Evolutionary conservation across 2,329 filamentous ascomycete species (phyloP).

Genomic region (Fusarium sp.): DNA sequence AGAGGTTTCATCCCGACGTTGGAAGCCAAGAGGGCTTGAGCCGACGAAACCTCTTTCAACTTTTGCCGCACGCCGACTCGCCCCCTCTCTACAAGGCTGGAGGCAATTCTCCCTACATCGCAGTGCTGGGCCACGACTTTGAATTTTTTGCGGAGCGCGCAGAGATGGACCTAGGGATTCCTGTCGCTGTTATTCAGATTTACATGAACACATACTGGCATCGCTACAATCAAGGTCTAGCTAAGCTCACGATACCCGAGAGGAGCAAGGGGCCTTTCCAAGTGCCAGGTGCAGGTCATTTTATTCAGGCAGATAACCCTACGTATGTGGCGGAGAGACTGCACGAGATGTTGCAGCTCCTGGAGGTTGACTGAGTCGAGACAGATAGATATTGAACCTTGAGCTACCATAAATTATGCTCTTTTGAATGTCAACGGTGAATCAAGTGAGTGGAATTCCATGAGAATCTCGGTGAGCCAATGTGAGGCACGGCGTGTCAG

Average conservation of each 20-base stretch:
- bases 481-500: neutral
- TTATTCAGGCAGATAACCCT: constrained; percentile 65
- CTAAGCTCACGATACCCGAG: constrained; percentile 54
- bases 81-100: constrained; percentile 15
- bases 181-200: constrained; percentile 53
- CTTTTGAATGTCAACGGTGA: neutral
- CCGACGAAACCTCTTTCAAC: constrained; percentile 29
- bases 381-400: neutral
- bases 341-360: constrained; percentile 11
- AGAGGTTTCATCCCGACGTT: constrained; percentile 37
- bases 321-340: constrained; percentile 52
- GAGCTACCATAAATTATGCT: neutral
- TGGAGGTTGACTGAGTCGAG: neutral
- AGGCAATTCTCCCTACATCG: constrained; percentile 22
- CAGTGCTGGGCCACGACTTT: constrained; percentile 41
- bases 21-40: constrained; percentile 37
- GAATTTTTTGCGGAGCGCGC: constrained; percentile 27
- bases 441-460: neutral
- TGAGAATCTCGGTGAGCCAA: neutral
- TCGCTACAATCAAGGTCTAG: constrained; percentile 64
- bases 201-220: constrained; percentile 68
- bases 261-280: constrained; percentile 48
- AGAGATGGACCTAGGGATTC: neutral
- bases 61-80: constrained; percentile 29
- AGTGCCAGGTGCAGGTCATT: constrained; percentile 33